A percentile compares a stretch with the other conserved stretches of the same genome.
Conservation (phyloP, 441 rosid genomes). For the Mallotus japonicus region DNA sequence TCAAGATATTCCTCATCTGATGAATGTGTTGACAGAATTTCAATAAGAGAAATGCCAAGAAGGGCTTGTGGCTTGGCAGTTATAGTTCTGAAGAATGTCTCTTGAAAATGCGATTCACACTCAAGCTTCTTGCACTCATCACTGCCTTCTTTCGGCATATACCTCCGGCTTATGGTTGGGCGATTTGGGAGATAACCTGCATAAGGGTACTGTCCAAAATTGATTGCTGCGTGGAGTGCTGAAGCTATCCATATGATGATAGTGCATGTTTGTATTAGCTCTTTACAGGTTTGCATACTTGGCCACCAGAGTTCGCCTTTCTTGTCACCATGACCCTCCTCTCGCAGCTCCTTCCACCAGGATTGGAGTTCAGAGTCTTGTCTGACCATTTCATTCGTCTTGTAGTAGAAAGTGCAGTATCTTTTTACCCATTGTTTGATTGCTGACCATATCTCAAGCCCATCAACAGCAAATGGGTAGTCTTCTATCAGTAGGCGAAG, state of each 20-base stretch:
- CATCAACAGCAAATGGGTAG: constrained; percentile 73
- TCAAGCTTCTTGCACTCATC: constrained; percentile 30
- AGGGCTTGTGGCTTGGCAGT: constrained; percentile 30
- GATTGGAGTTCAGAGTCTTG: constrained; percentile 54
- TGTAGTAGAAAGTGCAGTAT: constrained; percentile 50
- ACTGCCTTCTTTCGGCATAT: constrained; percentile 25
- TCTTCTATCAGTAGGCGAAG: constrained; percentile 63
- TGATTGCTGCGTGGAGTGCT: constrained; percentile 46
- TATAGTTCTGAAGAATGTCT: constrained; percentile 34
- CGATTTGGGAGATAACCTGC: constrained; percentile 44
- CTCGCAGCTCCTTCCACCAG: constrained; percentile 71
- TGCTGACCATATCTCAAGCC: constrained; percentile 67
- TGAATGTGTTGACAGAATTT: constrained; percentile 33
- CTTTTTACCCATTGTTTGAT: constrained; percentile 53
- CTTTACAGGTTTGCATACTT: constrained; percentile 31
- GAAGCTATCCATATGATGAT: constrained; percentile 46
- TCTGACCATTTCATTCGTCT: constrained; percentile 41
- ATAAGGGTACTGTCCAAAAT: constrained; percentile 46
- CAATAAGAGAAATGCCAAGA: constrained; percentile 32
- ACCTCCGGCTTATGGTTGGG: constrained; percentile 31
- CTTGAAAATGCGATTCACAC: constrained; percentile 13
- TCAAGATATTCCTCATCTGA: constrained; percentile 29
- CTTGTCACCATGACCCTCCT: constrained; percentile 60
- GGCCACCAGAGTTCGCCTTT: constrained; percentile 42
- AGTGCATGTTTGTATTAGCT: constrained; percentile 36